Conservation (phyloP, 1,139 yeast species). For the Meyerozyma smithsonii region DNA sequence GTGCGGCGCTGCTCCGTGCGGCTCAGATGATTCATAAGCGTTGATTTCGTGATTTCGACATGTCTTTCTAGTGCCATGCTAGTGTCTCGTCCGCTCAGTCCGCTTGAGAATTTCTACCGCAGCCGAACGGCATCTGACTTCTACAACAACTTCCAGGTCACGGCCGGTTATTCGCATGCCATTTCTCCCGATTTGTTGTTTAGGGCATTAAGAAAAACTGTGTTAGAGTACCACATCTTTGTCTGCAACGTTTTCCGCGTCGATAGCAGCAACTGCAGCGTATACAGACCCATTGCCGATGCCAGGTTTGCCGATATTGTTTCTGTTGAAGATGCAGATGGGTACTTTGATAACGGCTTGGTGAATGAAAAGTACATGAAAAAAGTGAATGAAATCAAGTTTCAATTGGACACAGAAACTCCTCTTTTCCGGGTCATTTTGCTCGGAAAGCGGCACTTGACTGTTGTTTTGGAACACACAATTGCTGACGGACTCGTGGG, state of each 20-base stretch:
- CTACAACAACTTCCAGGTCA: slow-evolving; percentile 32
- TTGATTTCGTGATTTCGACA: too few species aligned
- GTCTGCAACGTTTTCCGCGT: slow-evolving; percentile 27
- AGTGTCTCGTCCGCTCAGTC: slow-evolving; percentile 22
- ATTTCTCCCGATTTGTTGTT: slow-evolving; percentile 17
- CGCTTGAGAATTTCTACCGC: slow-evolving; percentile 33
- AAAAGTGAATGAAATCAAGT: slow-evolving; percentile 14
- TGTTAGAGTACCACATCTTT: slow-evolving; percentile 33
- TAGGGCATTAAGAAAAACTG: slow-evolving; percentile 27
- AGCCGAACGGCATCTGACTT: slow-evolving; percentile 26
- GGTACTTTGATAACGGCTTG: slow-evolving; percentile 15
- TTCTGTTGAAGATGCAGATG: slow-evolving; percentile 9
- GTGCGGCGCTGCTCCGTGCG: neutral
- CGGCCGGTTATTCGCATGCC: slow-evolving; percentile 27
- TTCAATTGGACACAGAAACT: slow-evolving; percentile 9
- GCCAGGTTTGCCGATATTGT: slow-evolving; percentile 24
- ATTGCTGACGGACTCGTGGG: slow-evolving; percentile 43
- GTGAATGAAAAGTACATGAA: slow-evolving; percentile 28
- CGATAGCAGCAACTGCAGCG: slow-evolving; percentile 8
- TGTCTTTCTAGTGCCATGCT: too few species aligned
- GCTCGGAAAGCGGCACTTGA: slow-evolving; percentile 20
- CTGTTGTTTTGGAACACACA: slow-evolving; percentile 36
- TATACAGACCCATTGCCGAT: slow-evolving; percentile 21
- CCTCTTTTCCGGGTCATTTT: slow-evolving; percentile 31
- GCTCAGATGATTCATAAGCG: neutral